A percentile compares a stretch with the other conserved stretches of the same genome.
Evolutionary conservation across 345 rosid species (phyloP).

Genomic region (Citrus australasica): DNA sequence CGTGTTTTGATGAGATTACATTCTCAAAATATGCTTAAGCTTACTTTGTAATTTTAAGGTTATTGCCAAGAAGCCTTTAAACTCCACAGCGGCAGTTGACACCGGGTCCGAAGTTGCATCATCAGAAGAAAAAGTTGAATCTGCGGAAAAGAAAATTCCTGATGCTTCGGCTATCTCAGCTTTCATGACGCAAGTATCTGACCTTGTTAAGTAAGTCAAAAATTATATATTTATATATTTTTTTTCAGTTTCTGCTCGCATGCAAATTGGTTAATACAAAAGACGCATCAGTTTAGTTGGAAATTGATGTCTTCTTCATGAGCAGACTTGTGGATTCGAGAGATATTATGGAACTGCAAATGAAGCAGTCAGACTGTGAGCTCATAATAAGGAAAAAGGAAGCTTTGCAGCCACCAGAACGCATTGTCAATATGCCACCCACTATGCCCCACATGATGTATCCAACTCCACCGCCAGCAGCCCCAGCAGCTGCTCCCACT

Average conservation of each 20-base stretch:
- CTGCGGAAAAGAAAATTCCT: slow-evolving; percentile 37
- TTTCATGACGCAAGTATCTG: slow-evolving; percentile 82
- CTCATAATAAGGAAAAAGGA: slow-evolving; percentile 77
- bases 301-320: slow-evolving; percentile 8
- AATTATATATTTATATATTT: too few relatives aligned
- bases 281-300: not conserved
- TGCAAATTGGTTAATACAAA: not conserved
- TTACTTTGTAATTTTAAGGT: slow-evolving; percentile 33
- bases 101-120: slow-evolving; percentile 21
- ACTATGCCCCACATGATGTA: slow-evolving; percentile 38
- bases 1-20: not conserved
- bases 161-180: slow-evolving; percentile 56
- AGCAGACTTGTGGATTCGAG: slow-evolving; percentile 91
- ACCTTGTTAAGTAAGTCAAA: slow-evolving; percentile 74
- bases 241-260: not conserved
- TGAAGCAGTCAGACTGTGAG: slow-evolving; percentile 84
- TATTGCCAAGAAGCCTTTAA: slow-evolving; percentile 42
- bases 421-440: slow-evolving; percentile 39
- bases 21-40: not conserved
- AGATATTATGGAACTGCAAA: slow-evolving; percentile 78
- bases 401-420: slow-evolving; percentile 60
- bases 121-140: slow-evolving; percentile 33
- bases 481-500: slow-evolving; percentile 27
- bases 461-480: slow-evolving; percentile 35
- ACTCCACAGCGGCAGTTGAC: slow-evolving; percentile 40